phyloP scores from a whole-genome alignment of 1,284 basidiomycete genomes.

The Cystobasidium pallidum region DNA sequence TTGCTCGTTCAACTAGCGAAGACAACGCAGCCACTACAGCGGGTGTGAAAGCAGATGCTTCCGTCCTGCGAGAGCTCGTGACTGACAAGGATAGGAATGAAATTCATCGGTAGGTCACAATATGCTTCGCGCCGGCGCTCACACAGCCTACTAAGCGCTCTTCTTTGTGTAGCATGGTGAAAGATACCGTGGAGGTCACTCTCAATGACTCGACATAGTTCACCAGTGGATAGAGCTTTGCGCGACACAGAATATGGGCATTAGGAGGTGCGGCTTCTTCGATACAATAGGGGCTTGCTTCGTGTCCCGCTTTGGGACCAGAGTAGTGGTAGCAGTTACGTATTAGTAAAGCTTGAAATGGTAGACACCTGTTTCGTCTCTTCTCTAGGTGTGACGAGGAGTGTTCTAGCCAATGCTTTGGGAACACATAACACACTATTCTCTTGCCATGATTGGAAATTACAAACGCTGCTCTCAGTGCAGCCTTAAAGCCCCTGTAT shows the following conservation, averaged over 20 bases:
- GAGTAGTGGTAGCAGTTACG: background rate
- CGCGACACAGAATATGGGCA: too few relatives aligned
- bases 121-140: background rate
- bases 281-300: too few relatives aligned
- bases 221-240: too few relatives aligned
- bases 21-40: constrained; percentile 41
- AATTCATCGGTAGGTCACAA: constrained; percentile 33
- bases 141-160: background rate
- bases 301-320: too few relatives aligned
- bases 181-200: constrained; percentile 39
- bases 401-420: background rate
- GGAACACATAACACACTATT: too few relatives aligned
- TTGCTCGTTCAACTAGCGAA: constrained; percentile 60
- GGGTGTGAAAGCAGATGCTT: constrained; percentile 39
- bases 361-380: background rate
- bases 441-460: too few relatives aligned
- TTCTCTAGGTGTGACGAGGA: background rate
- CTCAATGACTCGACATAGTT: constrained; percentile 6
- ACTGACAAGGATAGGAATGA: constrained; percentile 43
- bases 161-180: constrained; percentile 32
- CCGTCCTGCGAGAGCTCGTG: constrained; percentile 38
- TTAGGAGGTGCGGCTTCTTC: too few relatives aligned
- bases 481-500: too few relatives aligned
- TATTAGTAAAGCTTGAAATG: background rate
- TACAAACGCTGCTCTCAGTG: too few relatives aligned